Conservation (phyloP, 805 yeast genomes). For the Wickerhamomyces ciferrii region DNA sequence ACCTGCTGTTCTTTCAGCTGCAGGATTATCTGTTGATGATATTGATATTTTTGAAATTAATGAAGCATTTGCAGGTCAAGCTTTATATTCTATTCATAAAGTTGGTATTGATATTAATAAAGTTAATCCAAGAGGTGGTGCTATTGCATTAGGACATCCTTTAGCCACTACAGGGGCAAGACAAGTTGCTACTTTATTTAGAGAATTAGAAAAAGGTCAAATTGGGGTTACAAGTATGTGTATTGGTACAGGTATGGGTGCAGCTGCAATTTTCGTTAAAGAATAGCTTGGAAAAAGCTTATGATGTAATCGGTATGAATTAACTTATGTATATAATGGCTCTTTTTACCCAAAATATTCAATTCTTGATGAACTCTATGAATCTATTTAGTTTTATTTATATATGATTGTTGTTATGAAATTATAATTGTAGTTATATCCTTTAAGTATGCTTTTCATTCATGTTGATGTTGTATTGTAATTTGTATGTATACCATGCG, state of each 20-base stretch:
- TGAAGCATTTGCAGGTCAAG: conserved; percentile 97
- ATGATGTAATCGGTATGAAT: too few species aligned
- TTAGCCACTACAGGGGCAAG: conserved; percentile 89
- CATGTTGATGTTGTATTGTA: too few species aligned
- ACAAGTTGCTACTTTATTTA: conserved; percentile 82
- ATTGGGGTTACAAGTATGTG: conserved; percentile 95
- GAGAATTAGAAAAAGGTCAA: conserved; percentile 75
- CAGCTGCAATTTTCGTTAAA: conserved; percentile 79
- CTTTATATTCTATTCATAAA: conserved; percentile 65
- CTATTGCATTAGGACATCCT: conserved; percentile 95
- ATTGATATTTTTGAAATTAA: conserved; percentile 80
- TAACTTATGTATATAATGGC: neutral
- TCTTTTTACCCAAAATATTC: neutral
- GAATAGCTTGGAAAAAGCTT: too few species aligned
- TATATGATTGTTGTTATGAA: too few species aligned
- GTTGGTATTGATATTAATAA: conserved; percentile 62
- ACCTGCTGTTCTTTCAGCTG: conserved; percentile 68
- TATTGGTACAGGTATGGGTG: conserved; percentile 98
- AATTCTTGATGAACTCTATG: neutral
- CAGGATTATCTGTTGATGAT: conserved; percentile 57
- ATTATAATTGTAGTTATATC: too few species aligned
- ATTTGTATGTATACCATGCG: too few species aligned
- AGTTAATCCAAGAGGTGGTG: conserved; percentile 94
- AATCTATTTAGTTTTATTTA: neutral
- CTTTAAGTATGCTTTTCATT: too few species aligned